Evolutionary conservation across 2,329 filamentous ascomycete genomes (phyloP), one percentile per base, ranked within the genome.

Genomic region (Ascochyta clinopodiicola): DNA sequence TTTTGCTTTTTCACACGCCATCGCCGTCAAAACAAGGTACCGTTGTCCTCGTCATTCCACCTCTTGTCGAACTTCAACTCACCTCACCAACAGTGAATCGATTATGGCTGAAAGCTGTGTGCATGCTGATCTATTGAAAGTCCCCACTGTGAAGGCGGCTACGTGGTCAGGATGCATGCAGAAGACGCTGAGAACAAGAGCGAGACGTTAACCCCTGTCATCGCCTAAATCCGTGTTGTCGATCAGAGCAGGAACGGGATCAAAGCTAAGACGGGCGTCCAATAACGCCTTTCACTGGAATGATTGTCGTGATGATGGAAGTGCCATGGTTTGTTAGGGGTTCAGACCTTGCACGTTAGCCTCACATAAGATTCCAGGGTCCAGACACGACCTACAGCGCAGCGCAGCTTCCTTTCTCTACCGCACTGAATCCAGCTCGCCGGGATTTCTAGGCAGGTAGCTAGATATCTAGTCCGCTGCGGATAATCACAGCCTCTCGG

Each of bases 1-100:
- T 34, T 43, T 56, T 50, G 51, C 39, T 54, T 50, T 55, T 56
- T 44, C 12, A 6, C 12, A 22, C 36, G 32, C 36, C 42, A 15
- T 43, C 39, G 25, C 21, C 12, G 2, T 42, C 17, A 24, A 17
- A n/a, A 27, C 42, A 37, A 34, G 52, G 36, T 17, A 43, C 40
- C 46, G 36, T 19, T 56, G 31, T 32, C 42, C 27, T 40, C 10
- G n/a, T 42, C 9, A 34, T 42, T 31, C 51, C 39, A 45, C 24
- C 10, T 55, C 42, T 39, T 45, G 15, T 29, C 29, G 12, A 22
- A 10, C 25, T 5, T 15, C 13, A n/a, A 25, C 3, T 6, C 15
- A 15, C 12, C 9, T 32, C 12, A 40, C 17, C 35, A 19, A 19
- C 4, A 12, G 9, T 42, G 13, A 17, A 15, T 24, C 25, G 27